Percentiles rank a stretch among this genome's conserved stretches.
phyloP scores from a whole-genome alignment of 768 basidiomycete species.

The Psilocybe sp. region DNA sequence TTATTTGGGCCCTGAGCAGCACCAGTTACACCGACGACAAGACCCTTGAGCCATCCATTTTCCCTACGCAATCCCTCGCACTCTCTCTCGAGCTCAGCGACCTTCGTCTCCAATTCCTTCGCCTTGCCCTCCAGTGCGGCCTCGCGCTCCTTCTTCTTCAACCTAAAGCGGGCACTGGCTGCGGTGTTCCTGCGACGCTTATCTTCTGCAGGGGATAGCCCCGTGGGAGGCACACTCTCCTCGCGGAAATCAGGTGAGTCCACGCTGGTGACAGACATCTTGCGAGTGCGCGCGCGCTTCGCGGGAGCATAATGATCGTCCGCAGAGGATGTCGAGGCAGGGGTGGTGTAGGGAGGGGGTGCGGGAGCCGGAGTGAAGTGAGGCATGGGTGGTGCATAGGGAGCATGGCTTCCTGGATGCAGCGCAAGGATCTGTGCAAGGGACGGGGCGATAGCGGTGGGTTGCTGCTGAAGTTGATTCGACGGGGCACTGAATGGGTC shows the following conservation, averaged over 20 bases:
- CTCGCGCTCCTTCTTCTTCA: slow-evolving; percentile 97
- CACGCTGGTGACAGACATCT: slow-evolving; percentile 36
- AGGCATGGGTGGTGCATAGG: slow-evolving; percentile 15
- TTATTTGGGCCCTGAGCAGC: slow-evolving; percentile 45
- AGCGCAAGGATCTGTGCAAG: slow-evolving; percentile 71
- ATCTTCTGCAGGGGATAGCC: slow-evolving; percentile 68
- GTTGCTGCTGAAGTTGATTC: slow-evolving; percentile 27
- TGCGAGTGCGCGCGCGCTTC: slow-evolving; percentile 60
- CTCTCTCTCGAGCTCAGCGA: slow-evolving; percentile 83
- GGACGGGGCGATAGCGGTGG: slow-evolving; percentile 42
- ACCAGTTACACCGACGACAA: slow-evolving; percentile 86
- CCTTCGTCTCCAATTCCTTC: slow-evolving; percentile 79
- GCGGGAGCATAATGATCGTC: slow-evolving; percentile 35
- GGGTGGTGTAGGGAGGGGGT: slow-evolving; percentile 16
- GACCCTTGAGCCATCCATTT: slow-evolving; percentile 89
- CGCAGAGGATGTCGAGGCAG: slow-evolving; percentile 19
- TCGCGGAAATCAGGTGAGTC: slow-evolving; percentile 29
- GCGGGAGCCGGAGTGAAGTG: slow-evolving; percentile 22
- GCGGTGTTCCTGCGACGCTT: slow-evolving; percentile 93
- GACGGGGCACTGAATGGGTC: slow-evolving; percentile 20
- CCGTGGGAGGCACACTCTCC: slow-evolving; percentile 21
- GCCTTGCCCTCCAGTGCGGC: slow-evolving; percentile 81
- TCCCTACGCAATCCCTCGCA: slow-evolving; percentile 86
- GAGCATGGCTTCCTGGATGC: slow-evolving; percentile 37
- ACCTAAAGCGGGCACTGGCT: slow-evolving; percentile 87